Evolutionary conservation across 208 protist genomes (phyloP).

Genomic region (Leishmania martiniquensis): DNA sequence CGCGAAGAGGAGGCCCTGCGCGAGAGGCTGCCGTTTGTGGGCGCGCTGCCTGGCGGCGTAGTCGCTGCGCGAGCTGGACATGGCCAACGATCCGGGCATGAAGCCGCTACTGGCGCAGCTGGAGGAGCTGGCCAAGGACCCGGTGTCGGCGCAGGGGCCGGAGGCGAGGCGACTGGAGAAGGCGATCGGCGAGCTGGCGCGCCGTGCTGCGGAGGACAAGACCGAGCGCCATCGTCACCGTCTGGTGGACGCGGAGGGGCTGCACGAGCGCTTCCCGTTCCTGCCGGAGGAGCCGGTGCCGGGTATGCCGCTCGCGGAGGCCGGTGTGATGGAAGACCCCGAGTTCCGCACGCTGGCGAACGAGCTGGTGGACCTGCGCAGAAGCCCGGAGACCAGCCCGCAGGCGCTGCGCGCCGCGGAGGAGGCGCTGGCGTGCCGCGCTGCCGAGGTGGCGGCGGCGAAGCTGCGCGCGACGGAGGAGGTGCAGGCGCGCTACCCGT

Average conservation of each 20-base stretch:
- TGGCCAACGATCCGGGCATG: slow-evolving; percentile 29
- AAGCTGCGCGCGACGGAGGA: slow-evolving; percentile 39
- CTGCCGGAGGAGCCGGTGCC: slow-evolving; percentile 42
- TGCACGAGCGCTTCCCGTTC: slow-evolving; percentile 42
- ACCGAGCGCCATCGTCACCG: slow-evolving; percentile 15
- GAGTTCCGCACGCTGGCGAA: slow-evolving; percentile 47
- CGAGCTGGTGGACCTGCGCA: slow-evolving; percentile 34
- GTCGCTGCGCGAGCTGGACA: slow-evolving; percentile 30
- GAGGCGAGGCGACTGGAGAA: slow-evolving; percentile 48
- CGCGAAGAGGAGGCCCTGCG: slow-evolving; percentile 33
- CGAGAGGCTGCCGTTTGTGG: slow-evolving; percentile 32
- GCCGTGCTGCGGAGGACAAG: slow-evolving; percentile 42
- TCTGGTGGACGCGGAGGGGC: slow-evolving; percentile 25
- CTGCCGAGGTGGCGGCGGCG: slow-evolving; percentile 22
- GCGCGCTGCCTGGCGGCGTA: slow-evolving; percentile 25
- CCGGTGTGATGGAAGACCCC: slow-evolving; percentile 40
- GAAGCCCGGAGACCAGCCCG: slow-evolving; percentile 12
- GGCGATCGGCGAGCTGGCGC: slow-evolving; percentile 35
- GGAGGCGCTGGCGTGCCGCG: slow-evolving; percentile 14
- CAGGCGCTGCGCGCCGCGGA: slow-evolving; percentile 38
- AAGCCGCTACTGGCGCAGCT: slow-evolving; percentile 32
- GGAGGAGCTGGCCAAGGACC: slow-evolving; percentile 36
- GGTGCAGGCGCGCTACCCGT: slow-evolving; percentile 46
- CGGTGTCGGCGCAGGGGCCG: slow-evolving; percentile 18
- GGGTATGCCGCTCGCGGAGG: slow-evolving; percentile 38